Conservation (phyloP, 768 basidiomycete genomes). For the Mycena albidolilacea region DNA sequence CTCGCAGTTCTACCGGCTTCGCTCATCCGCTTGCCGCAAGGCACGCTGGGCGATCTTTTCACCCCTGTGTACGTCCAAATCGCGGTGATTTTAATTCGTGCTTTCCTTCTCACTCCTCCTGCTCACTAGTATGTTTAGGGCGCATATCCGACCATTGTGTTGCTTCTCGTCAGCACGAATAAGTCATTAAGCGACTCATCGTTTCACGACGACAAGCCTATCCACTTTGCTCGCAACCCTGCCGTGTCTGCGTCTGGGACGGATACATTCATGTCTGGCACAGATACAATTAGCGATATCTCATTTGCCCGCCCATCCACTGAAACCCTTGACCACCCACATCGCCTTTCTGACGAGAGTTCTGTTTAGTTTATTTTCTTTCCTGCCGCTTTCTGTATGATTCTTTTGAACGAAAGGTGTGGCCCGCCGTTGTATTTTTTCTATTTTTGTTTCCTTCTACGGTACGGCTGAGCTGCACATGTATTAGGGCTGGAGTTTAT, state of each 20-base stretch:
- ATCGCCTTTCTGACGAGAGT: slow-evolving; percentile 29
- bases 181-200: slow-evolving; percentile 34
- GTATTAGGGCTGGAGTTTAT: neutral
- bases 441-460: neutral
- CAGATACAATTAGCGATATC: neutral
- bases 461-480: slow-evolving; percentile 15
- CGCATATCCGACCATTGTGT: slow-evolving; percentile 33
- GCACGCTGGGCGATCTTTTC: slow-evolving; percentile 29
- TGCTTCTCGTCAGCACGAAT: slow-evolving; percentile 36
- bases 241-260: neutral
- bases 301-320: neutral
- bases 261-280: neutral
- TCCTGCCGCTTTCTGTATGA: neutral
- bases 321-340: neutral
- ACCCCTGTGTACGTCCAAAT: slow-evolving; percentile 26
- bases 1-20: slow-evolving; percentile 10
- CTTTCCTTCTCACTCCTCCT: neutral
- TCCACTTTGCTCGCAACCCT: slow-evolving; percentile 28
- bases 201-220: neutral
- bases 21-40: slow-evolving; percentile 30
- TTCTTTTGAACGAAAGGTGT: slow-evolving; percentile 1
- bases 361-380: slow-evolving; percentile 12
- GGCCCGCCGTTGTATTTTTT: slow-evolving; percentile 15
- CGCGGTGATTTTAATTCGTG: slow-evolving; percentile 18
- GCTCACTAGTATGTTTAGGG: slow-evolving; percentile 8